Base-by-base conservation (phyloP, 1,284 basidiomycete species). In the Ceratobasidium sp. region DNA sequence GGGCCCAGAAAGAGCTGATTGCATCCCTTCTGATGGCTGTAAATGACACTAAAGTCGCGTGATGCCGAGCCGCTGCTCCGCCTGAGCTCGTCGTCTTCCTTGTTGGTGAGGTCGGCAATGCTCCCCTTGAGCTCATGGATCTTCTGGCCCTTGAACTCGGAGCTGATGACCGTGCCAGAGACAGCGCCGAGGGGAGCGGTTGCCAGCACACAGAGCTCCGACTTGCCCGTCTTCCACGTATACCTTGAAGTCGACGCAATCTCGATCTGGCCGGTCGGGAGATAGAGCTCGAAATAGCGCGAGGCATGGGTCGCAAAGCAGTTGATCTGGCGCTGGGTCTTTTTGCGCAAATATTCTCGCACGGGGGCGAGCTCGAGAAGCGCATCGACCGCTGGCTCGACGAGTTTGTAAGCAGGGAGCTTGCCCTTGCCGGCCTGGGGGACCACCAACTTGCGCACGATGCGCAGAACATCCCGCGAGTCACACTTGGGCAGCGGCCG, bases 1-100 rank as follows among this genome's bases (percentile, higher is more conserved):
- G 93, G 93, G 1, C 93, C 94, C 73, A 96, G 81, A 79, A 96
- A 90, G 73, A 96, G 82, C 80, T 95, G 91, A 74, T 93, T 94
- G 80, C 91, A 93, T 79, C 93, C 91, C 82, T 92, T 88, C 75
- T 91, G 87, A 73, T 90, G 89, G 47, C 90, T 93, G 76, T 93
- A 90, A 69, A 95, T 92, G 74, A 96, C 91, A 75, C 90, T 93
- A 75, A 95, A 96, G 76, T 96, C 93, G 73, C 89, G 83, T 67
- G 69, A 90, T 89, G 72, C 90, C 90, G 57, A 83, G 84, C 87
- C 86, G 72, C 85, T 82, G 68, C 80, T 89, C 42, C 87, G 83
- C 77, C 91, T 90, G 73, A 93, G 83, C 72, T 91, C 89, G 49
- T 77, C 77, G 44, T 79, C 77, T 68, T 79, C 78, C 56, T 72